These are phyloP conservation scores for Colletotrichum chlorophyti DNA, from an alignment of 2,329 filamentous ascomycete species.

Conservation along the genomic window DNA sequence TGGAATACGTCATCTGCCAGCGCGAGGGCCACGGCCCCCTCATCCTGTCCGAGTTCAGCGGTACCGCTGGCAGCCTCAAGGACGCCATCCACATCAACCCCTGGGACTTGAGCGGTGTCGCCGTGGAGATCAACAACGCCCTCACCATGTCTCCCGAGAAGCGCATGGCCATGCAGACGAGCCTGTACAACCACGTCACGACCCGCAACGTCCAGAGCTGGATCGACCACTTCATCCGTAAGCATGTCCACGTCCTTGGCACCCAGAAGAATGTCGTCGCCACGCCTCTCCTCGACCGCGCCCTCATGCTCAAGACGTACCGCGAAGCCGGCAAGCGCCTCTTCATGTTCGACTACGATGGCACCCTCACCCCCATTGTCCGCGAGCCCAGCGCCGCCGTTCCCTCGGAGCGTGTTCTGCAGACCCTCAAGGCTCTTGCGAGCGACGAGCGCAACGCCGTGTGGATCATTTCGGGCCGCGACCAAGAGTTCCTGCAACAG, in stretches of 20 bases:
- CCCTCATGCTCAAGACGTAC: constrained; percentile 76
- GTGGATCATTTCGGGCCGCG: constrained; percentile 98
- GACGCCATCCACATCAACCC: constrained; percentile 96
- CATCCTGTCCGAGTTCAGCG: constrained; percentile 96
- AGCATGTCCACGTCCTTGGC: constrained; percentile 80
- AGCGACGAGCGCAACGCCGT: constrained; percentile 83
- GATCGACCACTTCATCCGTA: constrained; percentile 81
- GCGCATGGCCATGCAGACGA: constrained; percentile 72
- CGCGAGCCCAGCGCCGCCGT: constrained; percentile 88
- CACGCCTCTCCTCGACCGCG: constrained; percentile 83
- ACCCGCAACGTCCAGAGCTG: constrained; percentile 86
- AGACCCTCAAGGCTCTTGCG: constrained; percentile 79
- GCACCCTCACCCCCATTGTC: constrained; percentile 94
- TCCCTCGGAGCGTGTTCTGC: constrained; percentile 82
- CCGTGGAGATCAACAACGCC: constrained; percentile 81
- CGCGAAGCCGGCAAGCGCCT: constrained; percentile 77
- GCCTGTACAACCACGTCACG: constrained; percentile 83
- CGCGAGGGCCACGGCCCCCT: constrained; percentile 85
- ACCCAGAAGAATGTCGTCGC: constrained; percentile 77
- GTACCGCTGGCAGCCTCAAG: constrained; percentile 84
- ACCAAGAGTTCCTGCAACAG: constrained; percentile 88
- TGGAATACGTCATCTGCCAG: constrained; percentile 95
- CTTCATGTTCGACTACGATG: constrained; percentile 99
- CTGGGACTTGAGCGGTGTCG: constrained; percentile 88
- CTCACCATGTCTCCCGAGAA: constrained; percentile 75